Evolutionary conservation across 2,329 filamentous ascomycete genomes (phyloP).

Genomic region (Thermochaetoides dissita): DNA sequence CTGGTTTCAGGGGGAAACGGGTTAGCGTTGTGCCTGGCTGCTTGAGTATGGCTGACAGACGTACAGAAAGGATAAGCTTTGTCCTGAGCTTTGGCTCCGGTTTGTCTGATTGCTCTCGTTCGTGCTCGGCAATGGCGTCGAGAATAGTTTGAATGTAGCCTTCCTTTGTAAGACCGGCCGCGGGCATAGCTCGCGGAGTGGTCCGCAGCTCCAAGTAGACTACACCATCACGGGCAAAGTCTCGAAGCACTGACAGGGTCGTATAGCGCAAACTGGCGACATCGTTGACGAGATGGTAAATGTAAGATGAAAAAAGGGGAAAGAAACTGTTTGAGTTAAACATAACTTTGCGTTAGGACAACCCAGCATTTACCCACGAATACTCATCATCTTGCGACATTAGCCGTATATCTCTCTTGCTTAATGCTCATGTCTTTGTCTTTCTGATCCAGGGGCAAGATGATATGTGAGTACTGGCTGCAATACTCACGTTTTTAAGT

Average conservation of each 20-base stretch:
- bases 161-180: conserved; percentile 40
- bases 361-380: too few relatives aligned
- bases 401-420: too few relatives aligned
- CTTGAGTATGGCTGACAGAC: background rate
- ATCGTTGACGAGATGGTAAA: conserved; percentile 61
- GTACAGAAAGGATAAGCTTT: conserved; percentile 51
- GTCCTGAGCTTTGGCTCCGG: conserved; percentile 31
- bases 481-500: conserved; percentile 44
- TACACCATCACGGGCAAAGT: conserved; percentile 59
- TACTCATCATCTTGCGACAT: too few relatives aligned
- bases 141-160: conserved; percentile 55
- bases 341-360: too few relatives aligned
- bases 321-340: conserved; percentile 45
- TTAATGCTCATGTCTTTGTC: too few relatives aligned
- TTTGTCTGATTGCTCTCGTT: conserved; percentile 18
- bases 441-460: too few relatives aligned
- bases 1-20: background rate
- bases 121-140: conserved; percentile 42
- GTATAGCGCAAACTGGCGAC: conserved; percentile 43
- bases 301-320: conserved; percentile 63
- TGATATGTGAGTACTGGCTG: too few relatives aligned
- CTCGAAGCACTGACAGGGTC: conserved; percentile 48
- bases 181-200: conserved; percentile 52
- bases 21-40: too few relatives aligned
- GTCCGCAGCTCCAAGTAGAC: conserved; percentile 69